phyloP scores from a whole-genome alignment of 768 basidiomycete genomes.

The Auriculariales sp. region DNA sequence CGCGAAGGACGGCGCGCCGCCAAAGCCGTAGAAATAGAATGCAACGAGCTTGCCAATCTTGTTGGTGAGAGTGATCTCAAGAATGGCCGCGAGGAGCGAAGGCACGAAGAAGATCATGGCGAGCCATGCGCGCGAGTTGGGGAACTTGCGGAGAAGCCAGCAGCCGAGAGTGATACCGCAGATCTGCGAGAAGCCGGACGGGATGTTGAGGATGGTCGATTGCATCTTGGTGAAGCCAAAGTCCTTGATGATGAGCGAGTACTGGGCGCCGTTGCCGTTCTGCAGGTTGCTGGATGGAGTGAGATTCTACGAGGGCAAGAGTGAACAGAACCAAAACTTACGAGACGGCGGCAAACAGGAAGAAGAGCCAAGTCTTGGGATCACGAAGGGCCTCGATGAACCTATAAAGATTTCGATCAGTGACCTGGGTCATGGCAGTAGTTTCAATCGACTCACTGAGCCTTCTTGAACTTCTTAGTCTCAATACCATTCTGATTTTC shows the following conservation, averaged over 20 bases:
- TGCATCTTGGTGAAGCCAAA: constrained; percentile 10
- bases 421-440: no score
- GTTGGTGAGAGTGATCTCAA: constrained; percentile 9
- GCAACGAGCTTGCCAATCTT: constrained; percentile 10
- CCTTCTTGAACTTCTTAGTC: constrained; percentile 14
- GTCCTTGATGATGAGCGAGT: constrained; percentile 9
- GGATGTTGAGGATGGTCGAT: constrained; percentile 11
- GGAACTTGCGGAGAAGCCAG: constrained; percentile 5
- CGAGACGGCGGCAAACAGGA: constrained; percentile 9
- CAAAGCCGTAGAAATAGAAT: constrained; percentile 9
- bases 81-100: constrained; percentile 13
- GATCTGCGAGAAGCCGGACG: constrained; percentile 7
- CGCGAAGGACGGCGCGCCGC: constrained; percentile 8
- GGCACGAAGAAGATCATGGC: constrained; percentile 14
- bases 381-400: constrained; percentile 10
- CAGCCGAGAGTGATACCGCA: constrained; percentile 7
- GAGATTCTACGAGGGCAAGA: neutral
- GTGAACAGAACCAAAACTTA: neutral
- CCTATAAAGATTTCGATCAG: neutral
- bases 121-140: constrained; percentile 14
- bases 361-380: constrained; percentile 10
- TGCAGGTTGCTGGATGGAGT: constrained; percentile 7
- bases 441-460: constrained; percentile 8
- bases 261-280: constrained; percentile 11
- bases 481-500: constrained; percentile 16